Base-by-base conservation (phyloP, 306 rosid genomes). In the Ammopiptanthus mongolicus region DNA sequence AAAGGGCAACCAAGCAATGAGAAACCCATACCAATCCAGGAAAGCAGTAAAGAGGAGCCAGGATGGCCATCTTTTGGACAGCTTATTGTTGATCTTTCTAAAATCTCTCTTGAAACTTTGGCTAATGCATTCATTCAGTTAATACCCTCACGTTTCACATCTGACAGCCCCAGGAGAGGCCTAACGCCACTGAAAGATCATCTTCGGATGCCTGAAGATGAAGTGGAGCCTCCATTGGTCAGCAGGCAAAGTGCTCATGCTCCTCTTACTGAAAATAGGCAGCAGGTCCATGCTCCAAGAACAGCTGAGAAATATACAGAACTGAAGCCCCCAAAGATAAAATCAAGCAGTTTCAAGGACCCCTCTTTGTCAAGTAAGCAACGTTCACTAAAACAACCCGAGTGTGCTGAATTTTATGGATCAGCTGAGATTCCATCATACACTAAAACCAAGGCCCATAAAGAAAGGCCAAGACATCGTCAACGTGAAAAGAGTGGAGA, bases 31-130 rank as follows among this genome's bases (percentile, higher is more conserved):
- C 72, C 85, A 36, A 46, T 83, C 34, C 73, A 69, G 25, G 90
- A 87, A 71, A 82, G 75, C 61, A 51, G 73, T 48, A 92, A 95
- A 87, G 99, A 88, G 66, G 99, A 90, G 56, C 96, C 93, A 0
- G 95, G 97, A 75, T 92, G 97, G 99, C 97, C 96, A 11, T 95
- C 97, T 78, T 86, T 92, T 6, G 89, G 96, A 51, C 99, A 86
- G 74, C 96, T 90, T 61, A 19, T 89, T 6, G 44, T 70, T 23
- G 97, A 95, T 69, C 93, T 95, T 77, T 90, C 86, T 58, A 92
- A 95, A 87, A 69, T 88, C 64, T 87, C 88, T 18, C 46, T 88
- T 41, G 96, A 90, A 52, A 84, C 86, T 7, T 31, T 92, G 83
- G 80, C 59, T 9, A 65, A 84, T 17, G 52, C 71, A 12, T 79